Conservation (phyloP, 306 rosid species). For the Rosa lucieae region DNA sequence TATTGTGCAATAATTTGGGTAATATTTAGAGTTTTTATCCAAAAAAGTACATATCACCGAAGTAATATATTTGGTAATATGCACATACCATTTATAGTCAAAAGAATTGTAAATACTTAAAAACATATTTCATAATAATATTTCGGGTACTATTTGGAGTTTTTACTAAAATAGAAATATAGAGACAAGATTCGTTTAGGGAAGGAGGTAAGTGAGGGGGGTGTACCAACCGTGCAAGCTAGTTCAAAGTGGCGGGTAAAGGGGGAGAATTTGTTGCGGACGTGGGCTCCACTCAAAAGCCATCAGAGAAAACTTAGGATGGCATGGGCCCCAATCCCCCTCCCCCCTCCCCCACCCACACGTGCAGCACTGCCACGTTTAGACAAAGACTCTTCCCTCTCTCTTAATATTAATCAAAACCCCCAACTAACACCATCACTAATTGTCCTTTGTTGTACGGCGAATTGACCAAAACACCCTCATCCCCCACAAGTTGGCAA, state of each 20-base stretch:
- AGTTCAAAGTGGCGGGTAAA: conserved; percentile 34
- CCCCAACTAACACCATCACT: conserved; percentile 14
- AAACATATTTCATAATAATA: too few relatives aligned
- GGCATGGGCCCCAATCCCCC: conserved; percentile 26
- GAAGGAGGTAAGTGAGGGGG: conserved; percentile 8
- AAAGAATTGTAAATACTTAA: too few relatives aligned
- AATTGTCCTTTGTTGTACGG: not conserved
- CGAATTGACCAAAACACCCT: conserved; percentile 24
- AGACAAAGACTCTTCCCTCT: not conserved
- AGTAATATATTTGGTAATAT: too few relatives aligned
- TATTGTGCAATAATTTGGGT: too few relatives aligned
- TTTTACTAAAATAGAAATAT: too few relatives aligned
- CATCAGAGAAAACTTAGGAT: conserved; percentile 25
- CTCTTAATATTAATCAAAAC: not conserved
- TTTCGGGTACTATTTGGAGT: too few relatives aligned
- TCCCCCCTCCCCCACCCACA: conserved; percentile 18
- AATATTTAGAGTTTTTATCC: too few relatives aligned
- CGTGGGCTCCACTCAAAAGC: conserved; percentile 29
- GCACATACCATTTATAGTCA: too few relatives aligned
- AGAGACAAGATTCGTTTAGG: not conserved
- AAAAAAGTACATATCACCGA: too few relatives aligned
- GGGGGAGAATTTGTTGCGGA: conserved; percentile 10
- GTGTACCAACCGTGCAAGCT: conserved; percentile 44
- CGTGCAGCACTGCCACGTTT: conserved; percentile 50
- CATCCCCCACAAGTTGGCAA: not conserved